Percentiles rank a stretch among this genome's conserved stretches.
Evolutionary conservation across 805 yeast genomes (phyloP).

Genomic region (Monosporozyma solicola): DNA sequence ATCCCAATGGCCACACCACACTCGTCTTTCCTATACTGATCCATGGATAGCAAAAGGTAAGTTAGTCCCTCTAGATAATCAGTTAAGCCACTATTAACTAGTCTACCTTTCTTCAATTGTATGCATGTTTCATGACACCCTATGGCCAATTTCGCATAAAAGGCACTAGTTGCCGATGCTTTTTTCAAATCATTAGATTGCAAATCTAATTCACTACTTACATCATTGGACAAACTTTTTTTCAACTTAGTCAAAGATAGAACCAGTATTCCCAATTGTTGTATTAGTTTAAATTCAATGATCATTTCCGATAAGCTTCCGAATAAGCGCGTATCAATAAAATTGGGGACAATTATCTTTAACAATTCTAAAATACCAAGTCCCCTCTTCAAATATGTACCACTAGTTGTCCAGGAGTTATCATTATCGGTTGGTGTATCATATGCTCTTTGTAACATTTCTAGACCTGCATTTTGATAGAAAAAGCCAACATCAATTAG

Average conservation of each 20-base stretch:
- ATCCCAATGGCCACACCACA: slow-evolving; percentile 25
- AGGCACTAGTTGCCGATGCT: slow-evolving; percentile 17
- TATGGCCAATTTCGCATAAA: slow-evolving; percentile 23
- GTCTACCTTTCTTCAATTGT: slow-evolving; percentile 2
- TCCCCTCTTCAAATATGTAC: slow-evolving; percentile 20
- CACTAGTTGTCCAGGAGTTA: slow-evolving; percentile 20
- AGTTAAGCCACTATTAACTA: slow-evolving; percentile 7
- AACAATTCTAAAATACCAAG: slow-evolving; percentile 21
- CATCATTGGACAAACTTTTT: slow-evolving; percentile 14
- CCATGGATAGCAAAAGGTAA: slow-evolving; percentile 22
- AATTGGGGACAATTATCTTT: neutral
- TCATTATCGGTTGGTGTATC: slow-evolving; percentile 10
- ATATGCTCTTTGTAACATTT: slow-evolving; percentile 23
- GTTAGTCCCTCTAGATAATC: slow-evolving; percentile 19
- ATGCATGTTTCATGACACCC: slow-evolving; percentile 21
- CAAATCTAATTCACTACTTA: slow-evolving; percentile 22
- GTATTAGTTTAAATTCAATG: slow-evolving; percentile 16
- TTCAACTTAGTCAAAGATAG: slow-evolving; percentile 26
- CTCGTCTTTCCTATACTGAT: slow-evolving; percentile 20
- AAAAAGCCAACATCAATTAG: slow-evolving; percentile 16
- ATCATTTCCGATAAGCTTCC: slow-evolving; percentile 5
- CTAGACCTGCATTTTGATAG: slow-evolving; percentile 16
- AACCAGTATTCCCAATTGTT: slow-evolving; percentile 24
- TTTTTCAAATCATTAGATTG: slow-evolving; percentile 23
- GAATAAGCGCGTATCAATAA: neutral